Evolutionary conservation across 352 stramenopile genomes (phyloP), one percentile per base, ranked within the genome.

Genomic region (Phytophthora pini): DNA sequence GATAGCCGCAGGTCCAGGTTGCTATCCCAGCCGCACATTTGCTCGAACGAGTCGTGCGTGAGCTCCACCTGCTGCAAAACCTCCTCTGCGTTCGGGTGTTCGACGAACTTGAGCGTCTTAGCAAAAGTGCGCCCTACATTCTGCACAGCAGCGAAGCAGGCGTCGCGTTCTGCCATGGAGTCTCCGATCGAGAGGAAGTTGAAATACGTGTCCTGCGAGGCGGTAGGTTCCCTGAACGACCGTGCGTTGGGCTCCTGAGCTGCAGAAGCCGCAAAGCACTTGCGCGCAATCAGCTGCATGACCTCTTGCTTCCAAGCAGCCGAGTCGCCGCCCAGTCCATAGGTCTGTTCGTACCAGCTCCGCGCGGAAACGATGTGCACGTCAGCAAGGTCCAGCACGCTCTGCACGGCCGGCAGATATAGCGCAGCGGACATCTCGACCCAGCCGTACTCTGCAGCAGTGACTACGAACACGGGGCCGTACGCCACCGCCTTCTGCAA

Each of bases 71-170:
- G 87, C 70, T 94, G 83, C 63, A 92, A 68, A 24, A 95, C 87
- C 68, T 95, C 87, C 43, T 91, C 83, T 2, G 80, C 79, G 56
- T 77, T 89, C 15, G 87, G 87, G 43, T 92, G 82, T 48, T 95
- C 87, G 5, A 95, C 77, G 43, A 94, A 95, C 65, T 94, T 95
- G 60, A 95, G 80, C 46, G 87, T 94, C 79, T 95, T 95, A 51
- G 87, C 87, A 17, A 93, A 88, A 9, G 87, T 93, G 56, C 66
- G 80, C 9, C 76, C 68, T 12, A 94, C 84, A 29, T 75, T 74
- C 11, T 84, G 72, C 2, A 88, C 82, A 0, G 85, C 87, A 0
- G 81, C 76, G 64, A 92, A 88, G 65, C 87, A 95, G 20, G 87
- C 87, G 52, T 95, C 85, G 6, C 87, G 84, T 68, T 95, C 87